Conservation (phyloP, 345 rosid genomes). For the Erucastrum elatum region DNA sequence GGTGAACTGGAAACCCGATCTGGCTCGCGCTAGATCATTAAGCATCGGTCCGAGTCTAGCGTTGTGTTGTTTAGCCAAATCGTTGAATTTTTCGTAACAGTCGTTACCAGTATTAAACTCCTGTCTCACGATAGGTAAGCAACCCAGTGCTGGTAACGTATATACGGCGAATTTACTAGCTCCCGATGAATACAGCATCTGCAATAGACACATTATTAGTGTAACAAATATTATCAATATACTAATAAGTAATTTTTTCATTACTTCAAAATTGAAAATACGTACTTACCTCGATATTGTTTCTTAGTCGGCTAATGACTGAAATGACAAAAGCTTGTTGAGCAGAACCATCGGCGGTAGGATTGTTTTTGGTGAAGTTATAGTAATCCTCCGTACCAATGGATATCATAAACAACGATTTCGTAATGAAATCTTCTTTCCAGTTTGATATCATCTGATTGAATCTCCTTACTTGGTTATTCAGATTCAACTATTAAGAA, state of each 20-base stretch:
- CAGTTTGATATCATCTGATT: conserved; percentile 17
- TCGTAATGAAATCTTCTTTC: conserved; percentile 5
- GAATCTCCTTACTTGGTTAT: conserved; percentile 24
- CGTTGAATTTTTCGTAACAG: conserved; percentile 18
- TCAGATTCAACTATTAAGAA: conserved; percentile 19
- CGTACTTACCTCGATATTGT: conserved; percentile 13
- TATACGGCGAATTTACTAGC: conserved; percentile 42
- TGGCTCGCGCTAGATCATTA: conserved; percentile 2
- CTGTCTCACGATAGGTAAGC: conserved; percentile 31
- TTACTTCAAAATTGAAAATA: background rate
- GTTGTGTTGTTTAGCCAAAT: conserved; percentile 40
- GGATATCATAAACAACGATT: conserved; percentile 24
- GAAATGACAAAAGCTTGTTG: conserved; percentile 30
- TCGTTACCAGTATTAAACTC: background rate
- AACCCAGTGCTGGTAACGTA: conserved; percentile 38
- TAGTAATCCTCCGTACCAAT: conserved; percentile 31
- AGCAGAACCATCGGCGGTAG: conserved; percentile 23
- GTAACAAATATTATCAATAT: background rate
- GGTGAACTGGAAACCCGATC: conserved; percentile 33
- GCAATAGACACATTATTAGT: background rate
- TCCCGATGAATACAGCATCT: conserved; percentile 35
- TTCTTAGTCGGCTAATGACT: conserved; percentile 9
- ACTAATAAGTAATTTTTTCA: background rate
- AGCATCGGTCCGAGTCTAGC: conserved; percentile 22
- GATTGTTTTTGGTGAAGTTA: conserved; percentile 18